Evolutionary conservation across 2,329 filamentous ascomycete species (phyloP).

Genomic region (Fusarium austroafricanum): DNA sequence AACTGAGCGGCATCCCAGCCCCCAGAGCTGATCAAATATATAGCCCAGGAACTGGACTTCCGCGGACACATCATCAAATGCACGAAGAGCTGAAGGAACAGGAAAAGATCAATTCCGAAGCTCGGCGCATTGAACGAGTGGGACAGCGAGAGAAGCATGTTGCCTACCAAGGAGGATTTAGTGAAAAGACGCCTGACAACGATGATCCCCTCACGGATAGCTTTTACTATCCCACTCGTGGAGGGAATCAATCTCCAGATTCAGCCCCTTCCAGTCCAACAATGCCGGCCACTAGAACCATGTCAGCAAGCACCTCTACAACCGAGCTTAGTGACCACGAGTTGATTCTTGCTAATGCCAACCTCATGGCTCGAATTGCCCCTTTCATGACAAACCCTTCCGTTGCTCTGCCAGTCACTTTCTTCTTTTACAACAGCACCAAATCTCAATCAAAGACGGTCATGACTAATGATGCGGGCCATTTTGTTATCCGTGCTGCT

Average conservation of each 20-base stretch:
- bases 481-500: constrained; percentile 83
- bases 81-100: constrained; percentile 64
- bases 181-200: constrained; percentile 69
- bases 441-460: constrained; percentile 87
- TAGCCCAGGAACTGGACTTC: constrained; percentile 33
- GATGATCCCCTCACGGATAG: constrained; percentile 51
- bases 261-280: constrained; percentile 59
- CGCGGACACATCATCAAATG: constrained; percentile 43
- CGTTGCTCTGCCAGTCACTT: constrained; percentile 80
- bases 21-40: constrained; percentile 60
- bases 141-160: constrained; percentile 78
- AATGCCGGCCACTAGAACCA: constrained; percentile 53
- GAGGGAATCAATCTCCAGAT: constrained; percentile 52
- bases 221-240: constrained; percentile 46
- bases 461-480: constrained; percentile 86
- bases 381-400: constrained; percentile 91
- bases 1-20: constrained; percentile 86
- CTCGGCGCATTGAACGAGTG: constrained; percentile 77
- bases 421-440: constrained; percentile 93
- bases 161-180: constrained; percentile 79
- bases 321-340: constrained; percentile 80
- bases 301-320: constrained; percentile 45
- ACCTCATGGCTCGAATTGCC: constrained; percentile 86
- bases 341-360: constrained; percentile 81
- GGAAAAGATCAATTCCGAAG: constrained; percentile 78